Conservation (phyloP, 2,329 filamentous ascomycete species). For the Coleophoma eucalyptorum region DNA sequence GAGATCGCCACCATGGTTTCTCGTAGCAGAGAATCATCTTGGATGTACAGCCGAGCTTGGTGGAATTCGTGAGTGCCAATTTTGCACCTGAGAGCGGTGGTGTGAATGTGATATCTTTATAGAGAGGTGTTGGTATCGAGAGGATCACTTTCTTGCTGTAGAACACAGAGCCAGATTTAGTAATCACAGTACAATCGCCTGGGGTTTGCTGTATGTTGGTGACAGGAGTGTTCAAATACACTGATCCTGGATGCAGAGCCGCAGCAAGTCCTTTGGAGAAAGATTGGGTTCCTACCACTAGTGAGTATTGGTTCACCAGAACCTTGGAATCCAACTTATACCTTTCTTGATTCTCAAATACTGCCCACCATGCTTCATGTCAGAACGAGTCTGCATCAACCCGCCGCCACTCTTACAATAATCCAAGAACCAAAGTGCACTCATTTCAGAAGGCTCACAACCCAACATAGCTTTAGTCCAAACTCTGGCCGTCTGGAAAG, state of each 20-base stretch:
- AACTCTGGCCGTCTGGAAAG: conserved; percentile 33
- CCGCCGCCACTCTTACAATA: conserved; percentile 51
- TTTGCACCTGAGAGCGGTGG: conserved; percentile 37
- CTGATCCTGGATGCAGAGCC: conserved; percentile 5
- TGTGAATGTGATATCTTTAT: conserved; percentile 39
- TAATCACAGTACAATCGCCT: conserved; percentile 3
- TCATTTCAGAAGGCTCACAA: conserved; percentile 42
- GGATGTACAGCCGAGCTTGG: conserved; percentile 39
- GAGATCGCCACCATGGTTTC: conserved; percentile 8
- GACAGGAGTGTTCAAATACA: conserved; percentile 11
- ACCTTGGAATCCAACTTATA: background rate
- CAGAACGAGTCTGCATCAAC: conserved; percentile 47
- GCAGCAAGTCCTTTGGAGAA: conserved; percentile 10
- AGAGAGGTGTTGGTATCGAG: conserved; percentile 44
- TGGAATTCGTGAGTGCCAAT: conserved; percentile 29
- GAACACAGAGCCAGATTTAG: background rate
- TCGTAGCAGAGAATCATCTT: conserved; percentile 30
- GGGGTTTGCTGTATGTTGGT: conserved; percentile 4
- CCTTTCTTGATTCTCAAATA: conserved; percentile 15
- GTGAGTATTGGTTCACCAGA: background rate
- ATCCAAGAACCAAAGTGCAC: conserved; percentile 49
- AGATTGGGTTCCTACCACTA: conserved; percentile 10
- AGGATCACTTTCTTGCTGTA: conserved; percentile 34
- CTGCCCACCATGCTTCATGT: conserved; percentile 43
- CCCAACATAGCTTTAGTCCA: conserved; percentile 49